A percentile compares a stretch with the other conserved stretches of the same genome.
Conservation (phyloP, 768 basidiomycete genomes). For the Suillus decipiens region DNA sequence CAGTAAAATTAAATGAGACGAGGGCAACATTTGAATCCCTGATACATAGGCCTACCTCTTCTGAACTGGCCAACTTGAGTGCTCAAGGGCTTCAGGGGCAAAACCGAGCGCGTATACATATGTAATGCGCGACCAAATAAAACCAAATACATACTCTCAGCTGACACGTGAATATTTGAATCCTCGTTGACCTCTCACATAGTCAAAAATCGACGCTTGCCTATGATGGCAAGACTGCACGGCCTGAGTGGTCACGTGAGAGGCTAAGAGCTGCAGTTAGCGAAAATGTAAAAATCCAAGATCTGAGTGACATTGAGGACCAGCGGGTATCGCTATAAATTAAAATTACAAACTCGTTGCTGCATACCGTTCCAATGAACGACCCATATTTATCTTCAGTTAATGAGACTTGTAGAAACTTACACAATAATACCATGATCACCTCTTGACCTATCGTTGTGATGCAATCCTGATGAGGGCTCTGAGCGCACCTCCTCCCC, state of each 20-base stretch:
- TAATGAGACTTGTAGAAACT: neutral
- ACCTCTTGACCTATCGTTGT: conserved; percentile 5
- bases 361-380: neutral
- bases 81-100: neutral
- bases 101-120: neutral
- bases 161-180: neutral
- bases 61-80: neutral
- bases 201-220: neutral
- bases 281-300: neutral
- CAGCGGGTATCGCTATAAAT: neutral
- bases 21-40: neutral
- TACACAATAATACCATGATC: neutral
- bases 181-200: too few species aligned
- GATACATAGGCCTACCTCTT: neutral
- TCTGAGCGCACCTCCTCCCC: conserved; percentile 7
- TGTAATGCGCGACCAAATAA: neutral
- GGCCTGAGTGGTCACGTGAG: neutral
- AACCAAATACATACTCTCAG: neutral
- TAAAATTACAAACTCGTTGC: neutral
- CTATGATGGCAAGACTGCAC: neutral
- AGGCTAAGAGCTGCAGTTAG: neutral
- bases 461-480: conserved; percentile 1
- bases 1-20: neutral
- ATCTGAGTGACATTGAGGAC: neutral
- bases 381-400: neutral